These are phyloP conservation scores for Didymella lethalis DNA, from an alignment of 2,329 filamentous ascomycete genomes.

Conservation along the genomic window DNA sequence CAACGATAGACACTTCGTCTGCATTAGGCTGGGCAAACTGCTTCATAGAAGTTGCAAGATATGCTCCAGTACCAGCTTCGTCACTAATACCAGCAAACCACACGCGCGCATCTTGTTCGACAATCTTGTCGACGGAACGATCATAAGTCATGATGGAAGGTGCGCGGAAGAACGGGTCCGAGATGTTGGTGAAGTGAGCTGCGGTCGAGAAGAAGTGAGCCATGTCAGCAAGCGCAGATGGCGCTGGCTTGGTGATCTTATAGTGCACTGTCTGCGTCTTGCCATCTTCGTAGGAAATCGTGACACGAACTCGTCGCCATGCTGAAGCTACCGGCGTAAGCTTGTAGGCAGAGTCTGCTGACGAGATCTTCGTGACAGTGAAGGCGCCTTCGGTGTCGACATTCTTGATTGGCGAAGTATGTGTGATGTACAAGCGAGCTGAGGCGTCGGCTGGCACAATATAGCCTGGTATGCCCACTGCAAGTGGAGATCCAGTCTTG, in stretches of 20 bases:
- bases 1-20: slow-evolving; percentile 61
- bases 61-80: slow-evolving; percentile 66
- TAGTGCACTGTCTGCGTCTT: slow-evolving; percentile 65
- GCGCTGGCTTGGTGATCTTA: slow-evolving; percentile 59
- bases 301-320: slow-evolving; percentile 62
- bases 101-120: slow-evolving; percentile 58
- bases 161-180: slow-evolving; percentile 63
- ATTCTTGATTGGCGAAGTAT: slow-evolving; percentile 51
- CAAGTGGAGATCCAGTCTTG: slow-evolving; percentile 57
- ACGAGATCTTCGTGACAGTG: slow-evolving; percentile 38
- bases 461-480: slow-evolving; percentile 64
- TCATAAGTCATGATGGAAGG: slow-evolving; percentile 67
- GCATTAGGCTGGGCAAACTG: slow-evolving; percentile 60
- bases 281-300: slow-evolving; percentile 58
- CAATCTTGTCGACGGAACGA: slow-evolving; percentile 41
- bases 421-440: slow-evolving; percentile 57
- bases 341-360: slow-evolving; percentile 49
- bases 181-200: slow-evolving; percentile 61
- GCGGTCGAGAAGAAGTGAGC: slow-evolving; percentile 63
- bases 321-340: slow-evolving; percentile 54
- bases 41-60: slow-evolving; percentile 64
- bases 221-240: slow-evolving; percentile 56
- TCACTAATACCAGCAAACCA: slow-evolving; percentile 69
- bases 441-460: slow-evolving; percentile 60
- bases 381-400: slow-evolving; percentile 53